Base-by-base conservation (phyloP, 371 early-diverging fungal species). In the Mycotypha africana region DNA sequence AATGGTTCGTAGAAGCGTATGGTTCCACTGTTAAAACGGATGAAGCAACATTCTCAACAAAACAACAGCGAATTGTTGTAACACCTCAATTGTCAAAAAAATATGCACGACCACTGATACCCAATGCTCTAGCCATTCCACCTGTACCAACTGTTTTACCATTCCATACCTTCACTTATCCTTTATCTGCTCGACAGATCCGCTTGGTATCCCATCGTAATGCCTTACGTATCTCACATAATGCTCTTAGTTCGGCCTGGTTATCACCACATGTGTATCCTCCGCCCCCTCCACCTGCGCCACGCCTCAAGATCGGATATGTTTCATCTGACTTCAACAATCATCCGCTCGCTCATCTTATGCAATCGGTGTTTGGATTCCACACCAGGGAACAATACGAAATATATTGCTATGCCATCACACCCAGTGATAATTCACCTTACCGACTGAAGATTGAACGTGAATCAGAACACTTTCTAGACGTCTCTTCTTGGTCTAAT, bases 101-200 rank as follows among this genome's bases (percentile, higher is more conserved):
- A 23, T 86, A 80, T 35, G 62, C 59, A 42, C 72, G 89, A 22
- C 88, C 88, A 0, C 38, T 62, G 51, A 58, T 90, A 10, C 88
- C 88, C 0, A 46, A 64, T 4, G 65, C 63, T 2, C 51, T 86
- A 45, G 51, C 82, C 0, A 58, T 79, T 15, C 87, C 87, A 1
- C 71, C 80, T 3, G 85, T 91, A 2, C 91, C 92, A 0, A 92
- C 93, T 0, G 92, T 93, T 2, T 61, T 95, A 19, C 95, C 95
- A 1, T 95, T 93, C 71, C 93, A 92, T 58, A 92, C 93, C 0
- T 95, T 95, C 47, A 93, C 93, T 2, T 93, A 93, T 56, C 88
- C 89, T 4, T 65, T 95, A 24, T 67, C 74, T 4, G 79, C 91
- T 11, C 79, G 88, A 19, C 90, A 92, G 68, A 78, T 93, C 6